These are phyloP conservation scores for Phialophora verrucosa DNA, from an alignment of 2,329 filamentous ascomycete species.

Conservation along the genomic window DNA sequence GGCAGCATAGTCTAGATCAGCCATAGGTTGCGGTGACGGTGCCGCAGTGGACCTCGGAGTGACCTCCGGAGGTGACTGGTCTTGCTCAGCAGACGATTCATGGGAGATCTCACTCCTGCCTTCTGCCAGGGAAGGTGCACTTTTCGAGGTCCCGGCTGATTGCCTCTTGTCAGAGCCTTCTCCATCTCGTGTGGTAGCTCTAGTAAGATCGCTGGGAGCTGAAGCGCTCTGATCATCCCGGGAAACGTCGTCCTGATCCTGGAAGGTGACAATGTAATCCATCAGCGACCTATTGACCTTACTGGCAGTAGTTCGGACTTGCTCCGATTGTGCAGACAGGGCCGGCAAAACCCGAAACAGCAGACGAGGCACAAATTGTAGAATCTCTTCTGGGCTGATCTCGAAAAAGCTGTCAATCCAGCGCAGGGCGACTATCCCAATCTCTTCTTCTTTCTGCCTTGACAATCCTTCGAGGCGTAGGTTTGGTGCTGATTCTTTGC, in stretches of 20 bases:
- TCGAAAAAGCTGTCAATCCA: slow-evolving; percentile 98
- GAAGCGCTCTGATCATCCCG: slow-evolving; percentile 43
- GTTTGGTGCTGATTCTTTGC: slow-evolving; percentile 32
- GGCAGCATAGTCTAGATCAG: slow-evolving; percentile 91
- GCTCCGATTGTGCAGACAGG: slow-evolving; percentile 88
- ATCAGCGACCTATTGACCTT: slow-evolving; percentile 90
- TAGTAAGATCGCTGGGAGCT: slow-evolving; percentile 51
- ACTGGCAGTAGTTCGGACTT: slow-evolving; percentile 84
- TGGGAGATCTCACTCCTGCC: slow-evolving; percentile 20
- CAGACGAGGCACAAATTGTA: slow-evolving; percentile 91
- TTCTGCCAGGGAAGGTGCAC: slow-evolving; percentile 38
- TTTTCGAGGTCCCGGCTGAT: slow-evolving; percentile 45
- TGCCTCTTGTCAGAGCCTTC: slow-evolving; percentile 41
- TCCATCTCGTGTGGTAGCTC: slow-evolving; percentile 39
- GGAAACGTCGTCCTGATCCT: slow-evolving; percentile 69
- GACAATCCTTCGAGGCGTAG: slow-evolving; percentile 40
- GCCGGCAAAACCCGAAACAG: slow-evolving; percentile 90
- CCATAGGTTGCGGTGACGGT: slow-evolving; percentile 50
- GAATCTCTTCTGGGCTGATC: slow-evolving; percentile 94
- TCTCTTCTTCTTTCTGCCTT: slow-evolving; percentile 75
- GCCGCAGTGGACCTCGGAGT: slow-evolving; percentile 52
- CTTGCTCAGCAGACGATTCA: slow-evolving; percentile 24
- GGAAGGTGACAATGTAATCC: slow-evolving; percentile 90
- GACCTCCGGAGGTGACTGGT: slow-evolving; percentile 42
- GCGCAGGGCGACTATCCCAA: slow-evolving; percentile 84